Conservation (phyloP, 2,329 filamentous ascomycete genomes). For the Aspergillus terreus region DNA sequence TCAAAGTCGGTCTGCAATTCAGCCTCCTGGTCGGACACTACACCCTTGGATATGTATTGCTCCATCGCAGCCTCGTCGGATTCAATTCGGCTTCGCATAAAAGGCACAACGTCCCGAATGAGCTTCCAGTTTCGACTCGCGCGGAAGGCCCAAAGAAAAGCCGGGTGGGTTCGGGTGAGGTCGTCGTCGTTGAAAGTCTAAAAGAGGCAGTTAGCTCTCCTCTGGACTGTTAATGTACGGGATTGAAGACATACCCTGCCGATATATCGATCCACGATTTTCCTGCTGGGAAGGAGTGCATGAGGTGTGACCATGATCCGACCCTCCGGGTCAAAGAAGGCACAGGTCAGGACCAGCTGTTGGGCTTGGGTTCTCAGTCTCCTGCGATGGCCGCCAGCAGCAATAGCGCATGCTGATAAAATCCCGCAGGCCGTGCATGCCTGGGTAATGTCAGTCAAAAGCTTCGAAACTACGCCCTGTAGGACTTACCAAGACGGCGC, state of each 20-base stretch:
- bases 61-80: slow-evolving; percentile 44
- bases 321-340: slow-evolving; percentile 42
- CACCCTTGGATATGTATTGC: slow-evolving; percentile 47
- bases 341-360: slow-evolving; percentile 51
- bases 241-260: slow-evolving; percentile 50
- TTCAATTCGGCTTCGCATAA: slow-evolving; percentile 69
- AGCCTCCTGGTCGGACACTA: slow-evolving; percentile 38
- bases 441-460: slow-evolving; percentile 34
- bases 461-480: background rate
- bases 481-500: slow-evolving; percentile 62
- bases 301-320: slow-evolving; percentile 46
- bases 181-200: slow-evolving; percentile 63
- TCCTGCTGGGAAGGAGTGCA: slow-evolving; percentile 48
- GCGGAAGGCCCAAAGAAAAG: slow-evolving; percentile 85
- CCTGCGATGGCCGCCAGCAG: slow-evolving; percentile 52
- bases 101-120: slow-evolving; percentile 63
- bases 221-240: background rate
- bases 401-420: slow-evolving; percentile 54
- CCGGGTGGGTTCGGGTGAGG: slow-evolving; percentile 70
- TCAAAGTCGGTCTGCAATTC: slow-evolving; percentile 67
- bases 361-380: slow-evolving; percentile 58
- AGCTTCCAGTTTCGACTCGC: slow-evolving; percentile 74
- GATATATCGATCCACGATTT: slow-evolving; percentile 75
- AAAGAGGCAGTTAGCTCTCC: slow-evolving; percentile 13
- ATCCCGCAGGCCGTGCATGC: slow-evolving; percentile 60